phyloP scores from a whole-genome alignment of 2,329 filamentous ascomycete species.

The Ascochyta pisi region DNA sequence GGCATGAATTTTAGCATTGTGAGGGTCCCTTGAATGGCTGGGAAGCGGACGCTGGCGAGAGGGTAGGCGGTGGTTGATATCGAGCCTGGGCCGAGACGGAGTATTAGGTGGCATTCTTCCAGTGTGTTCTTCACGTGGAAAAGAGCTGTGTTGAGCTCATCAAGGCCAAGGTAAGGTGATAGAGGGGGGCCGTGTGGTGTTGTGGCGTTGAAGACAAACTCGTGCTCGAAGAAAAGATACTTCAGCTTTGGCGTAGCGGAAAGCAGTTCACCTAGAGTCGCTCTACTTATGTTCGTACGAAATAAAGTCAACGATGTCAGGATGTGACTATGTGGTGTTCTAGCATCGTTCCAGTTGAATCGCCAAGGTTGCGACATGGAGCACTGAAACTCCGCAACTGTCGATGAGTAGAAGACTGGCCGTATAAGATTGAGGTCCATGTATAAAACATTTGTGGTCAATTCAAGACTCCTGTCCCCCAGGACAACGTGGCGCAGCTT shows the following conservation, averaged over 20 bases:
- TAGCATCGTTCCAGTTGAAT: constrained; percentile 26
- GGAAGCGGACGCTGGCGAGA: constrained; percentile 26
- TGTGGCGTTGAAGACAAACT: constrained; percentile 26
- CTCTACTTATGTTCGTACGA: constrained; percentile 31
- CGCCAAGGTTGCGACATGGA: constrained; percentile 35
- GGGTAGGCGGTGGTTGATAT: constrained; percentile 25
- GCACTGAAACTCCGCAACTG: constrained; percentile 27
- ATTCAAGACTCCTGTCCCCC: constrained; percentile 25
- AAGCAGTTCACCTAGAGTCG: constrained; percentile 28
- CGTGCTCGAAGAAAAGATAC: constrained; percentile 30
- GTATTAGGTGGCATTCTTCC: constrained; percentile 25
- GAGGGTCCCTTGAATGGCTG: constrained; percentile 30
- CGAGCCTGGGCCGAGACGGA: constrained; percentile 29
- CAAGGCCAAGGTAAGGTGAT: constrained; percentile 27
- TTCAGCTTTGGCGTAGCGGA: constrained; percentile 27
- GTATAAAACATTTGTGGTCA: constrained; percentile 25
- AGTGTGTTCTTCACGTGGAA: constrained; percentile 25
- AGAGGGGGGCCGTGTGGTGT: constrained; percentile 16
- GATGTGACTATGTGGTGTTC: constrained; percentile 21
- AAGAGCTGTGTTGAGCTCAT: constrained; percentile 31
- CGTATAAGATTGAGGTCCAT: constrained; percentile 35
- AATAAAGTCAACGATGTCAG: constrained; percentile 31
- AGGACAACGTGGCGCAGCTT: constrained; percentile 24
- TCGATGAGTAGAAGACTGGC: constrained; percentile 31
- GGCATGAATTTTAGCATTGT: constrained; percentile 30